Percentiles rank a stretch among this genome's conserved stretches.
These are phyloP conservation scores for Colletotrichum somersetense DNA, from an alignment of 2,329 filamentous ascomycete genomes.

Conservation along the genomic window DNA sequence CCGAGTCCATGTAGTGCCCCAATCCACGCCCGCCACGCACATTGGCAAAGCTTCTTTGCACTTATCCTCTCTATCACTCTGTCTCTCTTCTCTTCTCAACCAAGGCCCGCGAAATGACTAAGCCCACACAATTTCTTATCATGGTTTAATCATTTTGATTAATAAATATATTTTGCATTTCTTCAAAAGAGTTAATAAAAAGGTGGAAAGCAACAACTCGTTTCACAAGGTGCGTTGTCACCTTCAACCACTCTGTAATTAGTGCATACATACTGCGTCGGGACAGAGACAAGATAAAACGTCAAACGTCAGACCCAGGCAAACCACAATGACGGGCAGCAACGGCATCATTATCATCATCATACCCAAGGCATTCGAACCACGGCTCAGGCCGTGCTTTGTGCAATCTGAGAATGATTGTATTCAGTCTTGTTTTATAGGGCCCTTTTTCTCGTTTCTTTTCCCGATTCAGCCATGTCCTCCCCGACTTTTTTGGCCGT, in stretches of 20 bases:
- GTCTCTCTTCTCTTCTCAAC: not conserved
- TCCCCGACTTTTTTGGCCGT: constrained; percentile 20
- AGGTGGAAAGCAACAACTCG: not conserved
- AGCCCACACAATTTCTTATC: not conserved
- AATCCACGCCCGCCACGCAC: constrained; percentile 35
- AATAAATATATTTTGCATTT: no score
- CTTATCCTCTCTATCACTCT: not conserved
- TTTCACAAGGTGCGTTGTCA: not conserved
- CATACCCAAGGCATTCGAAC: not conserved
- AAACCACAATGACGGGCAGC: not conserved
- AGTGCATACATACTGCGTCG: not conserved
- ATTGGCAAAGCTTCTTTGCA: constrained; percentile 43
- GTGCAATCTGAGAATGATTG: constrained; percentile 27
- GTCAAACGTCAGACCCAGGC: not conserved
- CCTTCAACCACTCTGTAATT: no score
- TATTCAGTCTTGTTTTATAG: constrained; percentile 37
- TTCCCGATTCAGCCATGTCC: constrained; percentile 18
- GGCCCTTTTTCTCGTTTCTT: constrained; percentile 6
- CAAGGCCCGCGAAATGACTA: constrained; percentile 4
- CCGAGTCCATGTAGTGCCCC: constrained; percentile 13
- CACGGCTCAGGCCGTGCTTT: not conserved
- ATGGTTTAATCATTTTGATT: no score
- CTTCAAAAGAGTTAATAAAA: no score
- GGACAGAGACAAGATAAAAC: no score
- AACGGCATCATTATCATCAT: not conserved